Percentiles rank a stretch among this genome's conserved stretches.
phyloP scores from a whole-genome alignment of 176 grass and related monocot genomes.

The Microstegium vimineum region DNA sequence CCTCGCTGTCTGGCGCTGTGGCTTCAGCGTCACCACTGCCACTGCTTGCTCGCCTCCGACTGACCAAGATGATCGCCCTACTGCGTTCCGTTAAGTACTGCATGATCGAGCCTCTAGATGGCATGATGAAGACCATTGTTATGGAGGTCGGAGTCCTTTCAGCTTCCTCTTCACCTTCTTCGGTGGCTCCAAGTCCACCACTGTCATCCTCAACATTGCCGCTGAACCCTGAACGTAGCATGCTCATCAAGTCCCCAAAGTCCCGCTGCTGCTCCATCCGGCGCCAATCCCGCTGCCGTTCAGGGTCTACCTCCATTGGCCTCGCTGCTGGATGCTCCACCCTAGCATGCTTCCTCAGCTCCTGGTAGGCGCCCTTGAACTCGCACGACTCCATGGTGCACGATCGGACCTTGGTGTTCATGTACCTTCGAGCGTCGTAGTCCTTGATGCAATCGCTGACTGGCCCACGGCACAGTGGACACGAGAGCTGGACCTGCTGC shows the following conservation, averaged over 20 bases:
- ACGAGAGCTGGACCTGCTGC: conserved; percentile 34
- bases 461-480: conserved; percentile 67
- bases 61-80: conserved; percentile 28
- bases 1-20: background rate
- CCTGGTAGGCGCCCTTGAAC: conserved; percentile 60
- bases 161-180: conserved; percentile 36
- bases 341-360: conserved; percentile 80
- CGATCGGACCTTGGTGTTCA: conserved; percentile 59
- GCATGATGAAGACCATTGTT: conserved; percentile 61
- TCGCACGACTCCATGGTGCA: conserved; percentile 69
- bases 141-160: conserved; percentile 37
- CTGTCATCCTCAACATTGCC: conserved; percentile 5
- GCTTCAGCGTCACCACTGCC: background rate
- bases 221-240: conserved; percentile 54
- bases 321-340: conserved; percentile 51
- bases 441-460: conserved; percentile 64
- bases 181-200: conserved; percentile 1
- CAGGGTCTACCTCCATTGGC: conserved; percentile 78
- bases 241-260: conserved; percentile 79
- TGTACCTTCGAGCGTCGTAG: conserved; percentile 47
- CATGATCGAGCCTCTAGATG: conserved; percentile 26
- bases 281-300: conserved; percentile 65
- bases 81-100: conserved; percentile 17
- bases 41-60: conserved; percentile 11
- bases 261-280: conserved; percentile 86